Evolutionary conservation across 1,284 basidiomycete species (phyloP), one percentile per base, ranked within the genome.

Genomic region (Sanghuangporus weigelae): DNA sequence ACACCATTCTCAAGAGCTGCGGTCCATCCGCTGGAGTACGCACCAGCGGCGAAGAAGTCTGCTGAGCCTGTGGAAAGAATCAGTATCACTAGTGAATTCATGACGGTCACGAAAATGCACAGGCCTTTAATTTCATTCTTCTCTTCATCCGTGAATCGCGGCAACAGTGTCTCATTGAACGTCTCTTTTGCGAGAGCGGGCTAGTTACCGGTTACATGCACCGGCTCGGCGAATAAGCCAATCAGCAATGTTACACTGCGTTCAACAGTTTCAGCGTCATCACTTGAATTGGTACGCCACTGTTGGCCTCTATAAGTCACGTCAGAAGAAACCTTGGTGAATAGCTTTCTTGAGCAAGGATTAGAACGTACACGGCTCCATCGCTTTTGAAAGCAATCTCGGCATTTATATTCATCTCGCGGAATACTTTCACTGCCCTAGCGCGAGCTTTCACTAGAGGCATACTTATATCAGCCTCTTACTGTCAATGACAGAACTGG

Each of bases 361-460:
- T n/a, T 26, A 23, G 38, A 35, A 70, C 75, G 36, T 67, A 78
- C 80, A 80, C 74, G 59, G 75, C 79, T 65, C 80, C 78, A 63
- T 79, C 78, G 66, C 77, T 81, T 68, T 81, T 81, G 68, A 79
- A 78, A 0, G 79, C 72, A 49, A 81, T 81, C 65, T 81, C 79
- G 8, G 79, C 80, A 56, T 75, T 63, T 23, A 81, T 81, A 5
- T 74, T 74, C 76, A 81, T 75, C 59, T 74, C 72, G 59, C 78
- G 72, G 70, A 81, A 81, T 0, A 76, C 78, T 77, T 67, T 59
- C 19, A 81, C 79, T n/a, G 79, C 79, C 39, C 73, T 77, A 7
- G 76, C 77, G 68, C 81, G 79, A 19, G 79, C 79, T 64, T 75
- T 79, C 38, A 80, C 79, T 81, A 54, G 5, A 36, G 14, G 3